Evolutionary conservation across 2,329 filamentous ascomycete species (phyloP), one percentile per base, ranked within the genome.

Genomic region (Sclerotinia subarctica): DNA sequence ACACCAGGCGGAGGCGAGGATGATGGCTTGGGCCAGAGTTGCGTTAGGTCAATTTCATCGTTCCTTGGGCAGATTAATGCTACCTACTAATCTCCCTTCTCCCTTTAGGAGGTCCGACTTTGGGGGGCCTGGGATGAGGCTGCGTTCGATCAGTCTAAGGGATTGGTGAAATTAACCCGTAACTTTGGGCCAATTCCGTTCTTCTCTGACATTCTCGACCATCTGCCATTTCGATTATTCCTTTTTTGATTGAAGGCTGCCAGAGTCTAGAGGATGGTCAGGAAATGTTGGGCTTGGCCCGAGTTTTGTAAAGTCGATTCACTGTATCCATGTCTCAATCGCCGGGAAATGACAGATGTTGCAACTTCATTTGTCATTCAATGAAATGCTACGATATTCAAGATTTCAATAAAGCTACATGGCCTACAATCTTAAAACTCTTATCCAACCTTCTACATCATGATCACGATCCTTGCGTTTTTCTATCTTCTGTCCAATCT

Each of bases 11-110:
- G 24, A n/a, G 38, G n/a, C n/a, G 13, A 26, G 17, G 57, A 19
- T 57, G 13, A 21, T 57, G 53, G 53, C 21, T 54, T 54, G 38
- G 38, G 38, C 42, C 57, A 59, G 24, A 59, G 42, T 59, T 59
- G 57, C 42, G 42, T 59, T 59, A 59, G 42, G 57, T 59, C 19
- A 19, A 47, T n/a, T 59, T 32, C 17, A 32, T 59, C 10, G 42
- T 59, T 59, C 2, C 2, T 29, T 6, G 4, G 24, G 24, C 42
- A 29, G 17, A 3, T 2, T 10, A 32, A 29, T 59, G 17, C 5
- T 5, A 32, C 11, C 6, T 59, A 15, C 38, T 17, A 59, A 29
- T 29, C 42, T 29, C 2, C 5, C 5, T 13, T 26, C 6, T 32
- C n/a, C n/a, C n/a, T n/a, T n/a, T n/a, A n/a, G n/a, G n/a, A n/a